Percentiles rank a stretch among this genome's conserved stretches.
Conservation (phyloP, 345 rosid genomes). For the Eucalyptus grandis region DNA sequence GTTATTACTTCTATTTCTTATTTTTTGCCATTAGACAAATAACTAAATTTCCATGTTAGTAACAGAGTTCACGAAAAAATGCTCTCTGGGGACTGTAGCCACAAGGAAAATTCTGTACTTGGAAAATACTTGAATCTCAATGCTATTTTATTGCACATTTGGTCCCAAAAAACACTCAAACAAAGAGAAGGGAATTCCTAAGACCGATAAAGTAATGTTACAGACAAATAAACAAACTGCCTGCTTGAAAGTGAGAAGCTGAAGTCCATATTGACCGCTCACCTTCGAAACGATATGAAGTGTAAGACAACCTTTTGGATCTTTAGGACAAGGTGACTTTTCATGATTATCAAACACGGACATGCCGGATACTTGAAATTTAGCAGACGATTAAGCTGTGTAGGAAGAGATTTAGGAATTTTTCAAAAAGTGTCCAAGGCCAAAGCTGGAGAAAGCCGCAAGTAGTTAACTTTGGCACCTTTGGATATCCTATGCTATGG, state of each 20-base stretch:
- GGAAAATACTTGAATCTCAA: no score
- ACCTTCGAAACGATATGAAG: neutral
- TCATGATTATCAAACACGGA: neutral
- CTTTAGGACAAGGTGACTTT: neutral
- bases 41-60: no score
- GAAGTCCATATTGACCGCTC: neutral
- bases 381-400: neutral
- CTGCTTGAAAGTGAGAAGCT: neutral
- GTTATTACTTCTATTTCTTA: no score
- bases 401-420: rapidly evolving
- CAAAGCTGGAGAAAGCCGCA: neutral
- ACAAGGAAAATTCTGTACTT: no score
- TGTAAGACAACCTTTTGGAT: neutral
- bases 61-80: no score
- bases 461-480: neutral
- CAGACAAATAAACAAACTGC: neutral
- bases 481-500: neutral
- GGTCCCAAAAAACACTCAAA: no score
- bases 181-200: neutral
- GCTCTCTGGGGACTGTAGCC: rapidly evolving
- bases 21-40: no score
- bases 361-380: neutral
- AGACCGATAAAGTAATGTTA: neutral
- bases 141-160: no score
- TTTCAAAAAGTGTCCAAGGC: neutral